A percentile compares a stretch with the other conserved stretches of the same genome.
These are phyloP conservation scores for Pyricularia sp. DNA, from an alignment of 2,329 filamentous ascomycete genomes.

Conservation along the genomic window DNA sequence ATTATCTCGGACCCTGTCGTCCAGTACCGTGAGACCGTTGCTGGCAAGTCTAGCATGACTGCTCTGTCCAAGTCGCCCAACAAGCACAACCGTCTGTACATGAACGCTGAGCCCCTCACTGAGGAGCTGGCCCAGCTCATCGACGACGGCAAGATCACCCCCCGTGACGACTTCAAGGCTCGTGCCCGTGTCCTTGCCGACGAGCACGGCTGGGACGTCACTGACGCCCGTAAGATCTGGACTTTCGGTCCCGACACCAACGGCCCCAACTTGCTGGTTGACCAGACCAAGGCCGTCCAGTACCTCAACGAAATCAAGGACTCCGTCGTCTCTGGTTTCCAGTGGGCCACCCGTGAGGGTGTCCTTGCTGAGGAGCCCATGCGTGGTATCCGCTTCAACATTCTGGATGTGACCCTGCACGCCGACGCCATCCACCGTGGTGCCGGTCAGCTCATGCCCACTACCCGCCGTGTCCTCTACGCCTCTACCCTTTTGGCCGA, in stretches of 20 bases:
- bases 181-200: conserved; percentile 94
- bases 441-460: conserved; percentile 98
- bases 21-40: conserved; percentile 95
- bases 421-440: conserved; percentile 99
- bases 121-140: conserved; percentile 91
- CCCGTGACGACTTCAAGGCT: conserved; percentile 97
- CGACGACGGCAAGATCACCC: conserved; percentile 81
- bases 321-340: conserved; percentile 98
- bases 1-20: conserved; percentile 97
- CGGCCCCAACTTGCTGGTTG: conserved; percentile 95
- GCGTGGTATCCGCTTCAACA: conserved; percentile 95
- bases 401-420: conserved; percentile 98
- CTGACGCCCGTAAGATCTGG: conserved; percentile 99
- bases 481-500: conserved; percentile 85
- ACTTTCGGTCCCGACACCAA: conserved; percentile 97
- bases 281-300: conserved; percentile 99
- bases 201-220: conserved; percentile 98
- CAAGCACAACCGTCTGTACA: conserved; percentile 99
- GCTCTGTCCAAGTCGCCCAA: conserved; percentile 99
- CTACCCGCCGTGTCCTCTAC: conserved; percentile 94
- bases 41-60: conserved; percentile 77
- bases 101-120: conserved; percentile 79
- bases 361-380: conserved; percentile 97
- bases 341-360: conserved; percentile 98
- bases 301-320: conserved; percentile 99